phyloP scores from a whole-genome alignment of 2,329 filamentous ascomycete genomes.

The Didymosphaeria variabile region DNA sequence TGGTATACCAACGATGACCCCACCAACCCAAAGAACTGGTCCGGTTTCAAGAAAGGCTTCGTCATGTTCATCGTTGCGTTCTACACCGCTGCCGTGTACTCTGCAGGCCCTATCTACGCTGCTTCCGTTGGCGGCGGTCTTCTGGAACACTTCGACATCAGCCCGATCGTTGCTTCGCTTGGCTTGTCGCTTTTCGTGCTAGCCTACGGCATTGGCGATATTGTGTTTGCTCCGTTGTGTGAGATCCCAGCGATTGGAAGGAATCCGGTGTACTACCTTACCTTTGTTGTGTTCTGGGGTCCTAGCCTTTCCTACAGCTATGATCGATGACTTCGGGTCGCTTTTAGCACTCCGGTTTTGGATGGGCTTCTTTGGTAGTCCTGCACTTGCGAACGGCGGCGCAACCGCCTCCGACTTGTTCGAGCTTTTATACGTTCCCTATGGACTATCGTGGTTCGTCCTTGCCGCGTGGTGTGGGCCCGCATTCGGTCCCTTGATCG shows the following conservation, averaged over 20 bases:
- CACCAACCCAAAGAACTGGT: not conserved
- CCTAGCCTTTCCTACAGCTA: not conserved
- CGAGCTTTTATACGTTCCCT: not conserved
- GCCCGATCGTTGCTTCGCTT: not conserved
- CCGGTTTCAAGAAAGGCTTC: not conserved
- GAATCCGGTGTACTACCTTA: not conserved
- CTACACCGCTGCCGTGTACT: not conserved
- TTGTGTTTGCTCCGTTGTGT: not conserved
- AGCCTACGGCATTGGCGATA: not conserved
- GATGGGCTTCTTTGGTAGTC: not conserved
- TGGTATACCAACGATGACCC: not conserved
- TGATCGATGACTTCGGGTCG: not conserved
- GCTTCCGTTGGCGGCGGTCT: not conserved
- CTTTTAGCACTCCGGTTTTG: not conserved
- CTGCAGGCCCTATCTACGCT: not conserved
- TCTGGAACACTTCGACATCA: not conserved
- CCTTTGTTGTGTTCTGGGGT: not conserved
- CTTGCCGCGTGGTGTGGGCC: not conserved
- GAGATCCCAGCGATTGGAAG: not conserved
- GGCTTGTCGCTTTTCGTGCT: not conserved
- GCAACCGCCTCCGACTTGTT: not conserved
- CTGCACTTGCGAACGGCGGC: not conserved
- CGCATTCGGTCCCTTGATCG: not conserved
- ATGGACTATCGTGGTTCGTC: not conserved
- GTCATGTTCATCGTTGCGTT: not conserved